Evolutionary conservation across 768 basidiomycete species (phyloP).

Genomic region (Mycena alexandri): DNA sequence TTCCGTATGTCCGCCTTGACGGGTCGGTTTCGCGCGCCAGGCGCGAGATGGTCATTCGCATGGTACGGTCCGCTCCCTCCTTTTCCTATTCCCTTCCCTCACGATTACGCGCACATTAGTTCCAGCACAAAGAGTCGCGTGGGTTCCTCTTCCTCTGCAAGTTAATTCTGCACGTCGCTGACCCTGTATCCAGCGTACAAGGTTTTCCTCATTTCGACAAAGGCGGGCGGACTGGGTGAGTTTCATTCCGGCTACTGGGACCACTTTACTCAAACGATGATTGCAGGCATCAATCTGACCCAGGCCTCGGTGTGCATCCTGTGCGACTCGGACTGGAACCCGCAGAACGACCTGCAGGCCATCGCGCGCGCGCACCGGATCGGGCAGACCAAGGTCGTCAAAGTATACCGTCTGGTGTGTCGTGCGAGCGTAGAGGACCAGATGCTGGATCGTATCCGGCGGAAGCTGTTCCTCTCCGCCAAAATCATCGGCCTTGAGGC

Average conservation of each 20-base stretch:
- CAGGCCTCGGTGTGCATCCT: slow-evolving; percentile 86
- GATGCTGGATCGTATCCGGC: slow-evolving; percentile 77
- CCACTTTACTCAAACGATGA: too few species aligned
- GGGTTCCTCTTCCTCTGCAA: slow-evolving; percentile 41
- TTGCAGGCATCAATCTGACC: slow-evolving; percentile 89
- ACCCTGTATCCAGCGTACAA: slow-evolving; percentile 60
- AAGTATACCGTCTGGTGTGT: slow-evolving; percentile 77
- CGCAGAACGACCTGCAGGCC: slow-evolving; percentile 86
- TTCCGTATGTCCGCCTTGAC: slow-evolving; percentile 73
- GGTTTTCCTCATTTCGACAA: slow-evolving; percentile 78
- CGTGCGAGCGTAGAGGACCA: slow-evolving; percentile 82
- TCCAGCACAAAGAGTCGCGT: slow-evolving; percentile 72
- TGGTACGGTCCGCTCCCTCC: slow-evolving; percentile 49
- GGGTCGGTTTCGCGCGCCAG: slow-evolving; percentile 66
- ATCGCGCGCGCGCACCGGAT: slow-evolving; percentile 89
- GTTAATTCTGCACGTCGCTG: slow-evolving; percentile 2
- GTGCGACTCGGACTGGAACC: slow-evolving; percentile 80
- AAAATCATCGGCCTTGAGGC: slow-evolving; percentile 68
- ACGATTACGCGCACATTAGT: slow-evolving; percentile 48
- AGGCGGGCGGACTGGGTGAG: slow-evolving; percentile 80
- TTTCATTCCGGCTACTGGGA: too few species aligned
- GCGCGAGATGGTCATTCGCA: slow-evolving; percentile 67
- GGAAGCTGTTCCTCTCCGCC: slow-evolving; percentile 75
- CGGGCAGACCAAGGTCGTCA: slow-evolving; percentile 79
- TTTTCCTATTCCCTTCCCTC: neutral